Conservation (phyloP, 441 rosid genomes). For the Lepidium campestre region DNA sequence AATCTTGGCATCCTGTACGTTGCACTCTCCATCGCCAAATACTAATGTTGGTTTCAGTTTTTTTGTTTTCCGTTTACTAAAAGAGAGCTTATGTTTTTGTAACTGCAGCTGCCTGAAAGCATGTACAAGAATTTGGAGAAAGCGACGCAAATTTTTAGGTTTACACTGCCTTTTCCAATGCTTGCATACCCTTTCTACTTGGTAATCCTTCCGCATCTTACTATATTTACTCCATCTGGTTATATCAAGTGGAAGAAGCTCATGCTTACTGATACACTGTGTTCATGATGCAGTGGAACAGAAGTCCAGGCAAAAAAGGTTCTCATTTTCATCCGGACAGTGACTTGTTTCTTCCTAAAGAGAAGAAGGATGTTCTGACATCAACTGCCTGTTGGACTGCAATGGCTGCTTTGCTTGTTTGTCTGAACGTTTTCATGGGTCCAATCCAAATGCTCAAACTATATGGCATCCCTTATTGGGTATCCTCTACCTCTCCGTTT, state of each 20-base stretch:
- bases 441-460: slow-evolving; percentile 54
- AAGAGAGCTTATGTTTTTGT: not conserved
- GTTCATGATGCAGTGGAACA: slow-evolving; percentile 16
- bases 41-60: not conserved
- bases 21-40: not conserved
- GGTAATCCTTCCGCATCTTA: slow-evolving; percentile 28
- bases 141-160: slow-evolving; percentile 36
- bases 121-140: slow-evolving; percentile 53
- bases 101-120: slow-evolving; percentile 70
- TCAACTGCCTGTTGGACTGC: slow-evolving; percentile 59
- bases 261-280: slow-evolving; percentile 34
- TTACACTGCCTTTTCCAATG: slow-evolving; percentile 55
- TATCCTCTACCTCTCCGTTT: slow-evolving; percentile 10
- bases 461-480: slow-evolving; percentile 51
- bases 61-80: not conserved
- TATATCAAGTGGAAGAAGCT: slow-evolving; percentile 2
- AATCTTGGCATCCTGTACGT: slow-evolving; percentile 86
- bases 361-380: slow-evolving; percentile 47
- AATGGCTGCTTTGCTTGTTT: slow-evolving; percentile 48
- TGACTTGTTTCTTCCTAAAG: slow-evolving; percentile 47
- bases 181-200: slow-evolving; percentile 59
- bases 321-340: slow-evolving; percentile 60
- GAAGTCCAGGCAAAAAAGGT: slow-evolving; percentile 60
- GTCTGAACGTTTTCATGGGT: slow-evolving; percentile 42
- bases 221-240: not conserved